phyloP scores from a whole-genome alignment of 2,329 filamentous ascomycete species.

The Clonostachys byssicola region DNA sequence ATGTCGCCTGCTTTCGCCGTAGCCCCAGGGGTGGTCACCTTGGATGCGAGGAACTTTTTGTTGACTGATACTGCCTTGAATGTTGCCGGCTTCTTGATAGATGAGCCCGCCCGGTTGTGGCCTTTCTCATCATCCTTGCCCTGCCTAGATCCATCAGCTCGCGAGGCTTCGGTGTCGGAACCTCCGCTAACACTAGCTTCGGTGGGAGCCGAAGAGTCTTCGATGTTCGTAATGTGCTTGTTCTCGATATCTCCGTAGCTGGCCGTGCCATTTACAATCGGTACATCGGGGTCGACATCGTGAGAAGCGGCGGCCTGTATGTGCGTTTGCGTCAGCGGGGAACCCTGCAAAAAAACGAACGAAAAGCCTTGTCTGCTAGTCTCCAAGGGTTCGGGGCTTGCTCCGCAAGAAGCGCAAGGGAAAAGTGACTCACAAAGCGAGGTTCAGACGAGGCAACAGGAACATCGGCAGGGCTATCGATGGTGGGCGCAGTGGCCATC shows the following conservation, averaged over 20 bases:
- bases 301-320: constrained; percentile 17
- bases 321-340: constrained; percentile 1
- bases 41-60: constrained; percentile 76
- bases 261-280: constrained; percentile 45
- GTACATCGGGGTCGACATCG: constrained; percentile 39
- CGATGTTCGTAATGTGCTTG: constrained; percentile 53
- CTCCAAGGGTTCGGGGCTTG: background rate
- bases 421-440: constrained; percentile 33
- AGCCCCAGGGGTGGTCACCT: constrained; percentile 41
- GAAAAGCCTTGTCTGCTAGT: background rate
- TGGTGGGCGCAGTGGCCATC: constrained; percentile 60
- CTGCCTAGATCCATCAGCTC: constrained; percentile 46
- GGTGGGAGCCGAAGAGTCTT: constrained; percentile 56
- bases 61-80: constrained; percentile 88
- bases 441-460: constrained; percentile 38
- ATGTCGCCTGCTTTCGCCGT: constrained; percentile 48
- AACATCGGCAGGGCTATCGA: constrained; percentile 49
- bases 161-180: constrained; percentile 72
- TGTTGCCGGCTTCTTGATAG: constrained; percentile 69
- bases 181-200: constrained; percentile 69
- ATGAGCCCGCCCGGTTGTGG: constrained; percentile 52
- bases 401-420: background rate
- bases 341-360: constrained; percentile 2
- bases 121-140: constrained; percentile 51
- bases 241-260: constrained; percentile 48